phyloP scores from a whole-genome alignment of 805 yeast genomes.

The Metschnikowia picachoensis region DNA sequence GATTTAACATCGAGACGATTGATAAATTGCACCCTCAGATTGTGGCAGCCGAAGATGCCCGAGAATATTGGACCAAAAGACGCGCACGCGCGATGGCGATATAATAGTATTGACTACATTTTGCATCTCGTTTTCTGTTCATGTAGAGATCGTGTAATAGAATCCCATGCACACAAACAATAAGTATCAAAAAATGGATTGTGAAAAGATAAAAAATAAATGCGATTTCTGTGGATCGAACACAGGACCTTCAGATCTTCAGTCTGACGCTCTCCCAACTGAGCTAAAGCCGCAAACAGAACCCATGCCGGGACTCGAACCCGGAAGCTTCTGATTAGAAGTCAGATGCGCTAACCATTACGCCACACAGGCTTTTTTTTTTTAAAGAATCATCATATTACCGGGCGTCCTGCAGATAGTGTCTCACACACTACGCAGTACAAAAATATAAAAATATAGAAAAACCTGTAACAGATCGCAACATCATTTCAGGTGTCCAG shows the following conservation, averaged over 20 bases:
- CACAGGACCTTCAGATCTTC: constrained; percentile 26
- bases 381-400: too few relatives aligned
- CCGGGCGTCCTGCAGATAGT: too few relatives aligned
- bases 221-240: constrained; percentile 26
- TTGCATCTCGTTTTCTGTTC: too few relatives aligned
- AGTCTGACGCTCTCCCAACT: constrained; percentile 26
- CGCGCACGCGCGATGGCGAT: constrained; percentile 13
- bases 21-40: constrained; percentile 26
- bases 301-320: constrained; percentile 24
- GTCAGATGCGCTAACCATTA: constrained; percentile 22
- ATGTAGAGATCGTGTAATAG: too few relatives aligned
- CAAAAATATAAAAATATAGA: too few relatives aligned
- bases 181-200: background rate
- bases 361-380: constrained; percentile 22
- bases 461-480: too few relatives aligned
- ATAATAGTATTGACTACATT: too few relatives aligned
- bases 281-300: constrained; percentile 20
- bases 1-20: constrained; percentile 42
- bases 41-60: constrained; percentile 45
- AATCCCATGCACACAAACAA: background rate
- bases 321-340: constrained; percentile 23
- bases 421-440: too few relatives aligned
- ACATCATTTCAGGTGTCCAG: too few relatives aligned
- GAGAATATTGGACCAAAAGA: constrained; percentile 48
- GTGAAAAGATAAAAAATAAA: constrained; percentile 1